These are phyloP conservation scores for Agrocybe praecox DNA, from an alignment of 768 basidiomycete genomes.

Conservation along the genomic window DNA sequence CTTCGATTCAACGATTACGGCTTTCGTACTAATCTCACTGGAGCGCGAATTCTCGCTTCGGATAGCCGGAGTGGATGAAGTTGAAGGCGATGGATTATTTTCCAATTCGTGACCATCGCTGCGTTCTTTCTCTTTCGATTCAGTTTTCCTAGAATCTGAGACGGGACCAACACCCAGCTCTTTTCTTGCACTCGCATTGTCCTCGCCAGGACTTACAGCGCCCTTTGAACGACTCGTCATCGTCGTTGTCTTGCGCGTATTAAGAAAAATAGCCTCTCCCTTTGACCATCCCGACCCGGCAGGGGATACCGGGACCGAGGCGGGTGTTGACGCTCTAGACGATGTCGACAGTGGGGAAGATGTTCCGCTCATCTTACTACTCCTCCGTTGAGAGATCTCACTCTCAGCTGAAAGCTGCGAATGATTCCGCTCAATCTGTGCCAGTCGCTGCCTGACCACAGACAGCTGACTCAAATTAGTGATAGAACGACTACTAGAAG, in stretches of 20 bases:
- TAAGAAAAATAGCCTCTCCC: constrained; percentile 14
- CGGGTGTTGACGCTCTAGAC: constrained; percentile 7
- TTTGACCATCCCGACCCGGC: constrained; percentile 16
- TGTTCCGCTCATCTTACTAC: background rate
- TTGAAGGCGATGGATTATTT: too few relatives aligned
- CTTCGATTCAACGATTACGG: background rate
- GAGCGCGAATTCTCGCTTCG: background rate
- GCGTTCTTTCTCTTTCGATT: background rate
- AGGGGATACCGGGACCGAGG: constrained; percentile 13
- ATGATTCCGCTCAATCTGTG: constrained; percentile 52
- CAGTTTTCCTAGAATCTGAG: too few relatives aligned
- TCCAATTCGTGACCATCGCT: background rate
- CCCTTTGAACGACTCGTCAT: too few relatives aligned
- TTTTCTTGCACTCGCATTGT: too few relatives aligned
- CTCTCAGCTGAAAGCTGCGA: constrained; percentile 23
- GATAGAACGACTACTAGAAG: constrained; percentile 56
- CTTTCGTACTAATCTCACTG: background rate
- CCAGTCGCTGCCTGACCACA: constrained; percentile 67
- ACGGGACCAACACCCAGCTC: too few relatives aligned
- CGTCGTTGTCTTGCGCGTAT: background rate
- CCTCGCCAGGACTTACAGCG: too few relatives aligned
- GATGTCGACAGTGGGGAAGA: background rate
- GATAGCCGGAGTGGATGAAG: too few relatives aligned
- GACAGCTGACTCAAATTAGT: constrained; percentile 61
- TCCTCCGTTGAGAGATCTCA: constrained; percentile 3